Evolutionary conservation across 139 green algal species (phyloP), one percentile per base, ranked within the genome.

Genomic region (Mesotaenium endlicherianum): DNA sequence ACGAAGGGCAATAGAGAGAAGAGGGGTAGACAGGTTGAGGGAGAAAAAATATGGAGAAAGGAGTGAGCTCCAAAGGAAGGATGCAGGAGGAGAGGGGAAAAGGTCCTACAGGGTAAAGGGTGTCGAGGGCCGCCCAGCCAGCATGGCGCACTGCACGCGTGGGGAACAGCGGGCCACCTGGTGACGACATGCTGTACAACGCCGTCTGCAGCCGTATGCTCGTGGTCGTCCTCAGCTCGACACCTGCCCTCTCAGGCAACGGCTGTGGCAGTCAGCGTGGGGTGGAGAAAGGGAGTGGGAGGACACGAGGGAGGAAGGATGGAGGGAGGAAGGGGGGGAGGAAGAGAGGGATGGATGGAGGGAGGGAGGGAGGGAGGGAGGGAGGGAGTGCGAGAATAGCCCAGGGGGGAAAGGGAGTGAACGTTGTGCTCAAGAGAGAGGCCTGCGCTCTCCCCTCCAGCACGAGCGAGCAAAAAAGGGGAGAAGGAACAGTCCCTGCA

Each of bases 91-190:
- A 60, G 67, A 26, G 30, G 67, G 20, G 30, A 76, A 26, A 76
- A 76, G 31, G 31, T 26, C 20, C 20, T 53, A 64, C n/a, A 76
- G 31, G 30, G 67, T 76, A 64, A 60, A 60, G n/a, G 67, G 20
- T 31, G 67, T 20, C n/a, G n/a, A 76, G 20, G 67, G 30, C 58
- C 20, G 26, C 14, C 16, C 36, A 53, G 17, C 78, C 77, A 20
- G 76, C 78, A 26, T 70, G 77, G 14, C 83, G 77, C 34, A 88
- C 83, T 26, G 83, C 43, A 5, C 83, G 83, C 0, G 83, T 81
- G 38, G 83, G 83, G 60, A 78, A 88, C n/a, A 86, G 77, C 16
- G 83, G 83, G 1, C 78, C 83, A 1, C 83, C 83, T 3, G 83
- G 78, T 26, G 67, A 72, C 3, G 83, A 55, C 43, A 88, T 57